Base-by-base conservation (phyloP, 2,329 filamentous ascomycete species). In the Pseudocercospora fijiensis region DNA sequence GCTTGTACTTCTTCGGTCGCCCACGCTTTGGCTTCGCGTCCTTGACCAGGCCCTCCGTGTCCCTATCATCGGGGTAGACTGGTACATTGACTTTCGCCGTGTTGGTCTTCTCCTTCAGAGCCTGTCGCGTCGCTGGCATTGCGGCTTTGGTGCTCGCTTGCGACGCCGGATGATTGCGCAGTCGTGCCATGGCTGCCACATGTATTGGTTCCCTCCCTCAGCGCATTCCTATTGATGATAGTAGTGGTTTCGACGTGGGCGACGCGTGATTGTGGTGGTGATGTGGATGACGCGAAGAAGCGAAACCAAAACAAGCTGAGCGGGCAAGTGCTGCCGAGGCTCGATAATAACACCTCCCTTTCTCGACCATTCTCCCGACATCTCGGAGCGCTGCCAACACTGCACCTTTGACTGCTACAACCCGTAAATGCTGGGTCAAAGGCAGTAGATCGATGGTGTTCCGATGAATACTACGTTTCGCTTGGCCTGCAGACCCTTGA, bases 21-120 rank as follows among this genome's bases (percentile, higher is more conserved):
- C 68, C 70, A 45, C 68, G 61, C 51, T 65, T 69, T 43, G 65
- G 58, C 33, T 68, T 71, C 37, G 68, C 67, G 51, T 70, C 68
- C 53, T 73, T 74, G 13, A 75, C 65, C 55, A 74, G 62, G 8
- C 61, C 67, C 24, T 73, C 71, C 0, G 68, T 71, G 37, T 72
- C 64, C 18, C 71, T 69, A 62, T 72, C 69, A 55, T 71, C 65
- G 4, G 67, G 66, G 61, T 71, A 71, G 47, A 63, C 61, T 18
- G 67, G 63, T 47, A 65, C 66, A 18, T 64, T 68, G 13, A 65
- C 55, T 52, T 65, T 65, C 47, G 70, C 61, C 20, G 67, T 72
- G 60, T 73, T 74, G 43, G 73, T 73, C 65, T 72, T 73, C 64
- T 76, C 70, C 55, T 68, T 70, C 63, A 74, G 57, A 45, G 72